Percentiles rank a stretch among this genome's conserved stretches.
These are phyloP conservation scores for Peronosclerospora sorghi DNA, from an alignment of 352 stramenopile species.

Conservation along the genomic window DNA sequence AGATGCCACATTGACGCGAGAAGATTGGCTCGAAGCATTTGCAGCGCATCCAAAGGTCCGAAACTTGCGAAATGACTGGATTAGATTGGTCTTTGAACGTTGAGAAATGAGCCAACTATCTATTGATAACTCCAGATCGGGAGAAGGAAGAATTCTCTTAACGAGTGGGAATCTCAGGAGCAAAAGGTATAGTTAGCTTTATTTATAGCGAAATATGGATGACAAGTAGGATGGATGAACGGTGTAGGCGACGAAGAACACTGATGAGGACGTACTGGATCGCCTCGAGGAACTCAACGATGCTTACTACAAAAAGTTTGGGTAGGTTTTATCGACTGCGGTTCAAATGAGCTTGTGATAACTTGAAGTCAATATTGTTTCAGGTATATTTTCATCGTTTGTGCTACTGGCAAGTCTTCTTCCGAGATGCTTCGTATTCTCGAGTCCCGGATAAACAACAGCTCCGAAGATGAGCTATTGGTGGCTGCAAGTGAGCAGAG, in stretches of 20 bases:
- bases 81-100: too few relatives aligned
- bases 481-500: conserved; percentile 56
- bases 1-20: conserved; percentile 25
- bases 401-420: conserved; percentile 65
- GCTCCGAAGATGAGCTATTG: conserved; percentile 30
- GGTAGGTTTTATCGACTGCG: conserved; percentile 13
- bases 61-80: neutral
- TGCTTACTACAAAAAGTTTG: conserved; percentile 57
- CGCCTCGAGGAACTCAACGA: conserved; percentile 55
- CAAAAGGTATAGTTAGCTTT: conserved; percentile 27
- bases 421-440: conserved; percentile 66
- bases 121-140: conserved; percentile 37
- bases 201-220: neutral
- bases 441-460: conserved; percentile 41
- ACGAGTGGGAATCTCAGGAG: conserved; percentile 64
- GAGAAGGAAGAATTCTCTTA: conserved; percentile 49
- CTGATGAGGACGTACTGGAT: conserved; percentile 36
- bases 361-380: neutral
- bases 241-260: conserved; percentile 39
- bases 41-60: conserved; percentile 45
- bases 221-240: neutral
- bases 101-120: too few relatives aligned
- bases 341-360: neutral
- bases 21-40: conserved; percentile 68
- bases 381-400: conserved; percentile 78